A percentile compares a stretch with the other conserved stretches of the same genome.
These are phyloP conservation scores for Ogataea hybrid DNA, from an alignment of 1,139 yeast genomes.

Conservation along the genomic window DNA sequence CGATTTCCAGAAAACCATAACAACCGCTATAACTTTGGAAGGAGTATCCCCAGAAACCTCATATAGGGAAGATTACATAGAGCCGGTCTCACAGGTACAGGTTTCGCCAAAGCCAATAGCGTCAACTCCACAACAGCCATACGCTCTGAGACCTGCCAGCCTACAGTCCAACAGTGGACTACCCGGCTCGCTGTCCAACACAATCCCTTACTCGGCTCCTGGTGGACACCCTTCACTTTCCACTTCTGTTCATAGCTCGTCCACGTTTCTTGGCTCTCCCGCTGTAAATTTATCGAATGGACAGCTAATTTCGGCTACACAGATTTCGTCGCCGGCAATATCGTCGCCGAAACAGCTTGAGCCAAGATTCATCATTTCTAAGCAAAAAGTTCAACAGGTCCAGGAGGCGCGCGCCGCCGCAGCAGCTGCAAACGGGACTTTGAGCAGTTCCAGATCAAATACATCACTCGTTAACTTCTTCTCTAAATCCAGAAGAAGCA, in stretches of 20 bases:
- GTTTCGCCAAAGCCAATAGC: slow-evolving; percentile 11
- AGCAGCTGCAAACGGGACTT: slow-evolving; percentile 2
- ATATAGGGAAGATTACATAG: slow-evolving; percentile 12
- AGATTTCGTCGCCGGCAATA: slow-evolving; percentile 69
- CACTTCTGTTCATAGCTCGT: slow-evolving; percentile 9
- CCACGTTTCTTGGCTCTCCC: slow-evolving; percentile 16
- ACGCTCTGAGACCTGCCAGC: slow-evolving; percentile 23
- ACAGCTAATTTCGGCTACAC: slow-evolving; percentile 56
- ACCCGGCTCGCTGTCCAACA: slow-evolving; percentile 45
- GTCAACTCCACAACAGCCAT: slow-evolving; percentile 11
- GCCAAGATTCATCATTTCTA: slow-evolving; percentile 69
- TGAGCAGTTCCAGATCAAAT: slow-evolving; percentile 35
- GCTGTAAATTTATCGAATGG: slow-evolving; percentile 55
- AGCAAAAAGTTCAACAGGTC: slow-evolving; percentile 65
- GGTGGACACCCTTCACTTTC: slow-evolving; percentile 42
- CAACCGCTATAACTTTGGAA: slow-evolving; percentile 33
- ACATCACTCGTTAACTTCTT: slow-evolving; percentile 52
- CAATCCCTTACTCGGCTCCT: slow-evolving; percentile 76
- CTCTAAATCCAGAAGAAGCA: slow-evolving; percentile 39
- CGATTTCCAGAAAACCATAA: slow-evolving; percentile 28
- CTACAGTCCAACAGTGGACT: slow-evolving; percentile 43
- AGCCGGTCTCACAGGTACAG: slow-evolving; percentile 2
- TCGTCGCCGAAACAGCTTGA: slow-evolving; percentile 48
- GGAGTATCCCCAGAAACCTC: slow-evolving; percentile 30
- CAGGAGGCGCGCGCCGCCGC: slow-evolving; percentile 34